phyloP scores from a whole-genome alignment of 177 flowering plant genomes.

The Vitis hybrid region DNA sequence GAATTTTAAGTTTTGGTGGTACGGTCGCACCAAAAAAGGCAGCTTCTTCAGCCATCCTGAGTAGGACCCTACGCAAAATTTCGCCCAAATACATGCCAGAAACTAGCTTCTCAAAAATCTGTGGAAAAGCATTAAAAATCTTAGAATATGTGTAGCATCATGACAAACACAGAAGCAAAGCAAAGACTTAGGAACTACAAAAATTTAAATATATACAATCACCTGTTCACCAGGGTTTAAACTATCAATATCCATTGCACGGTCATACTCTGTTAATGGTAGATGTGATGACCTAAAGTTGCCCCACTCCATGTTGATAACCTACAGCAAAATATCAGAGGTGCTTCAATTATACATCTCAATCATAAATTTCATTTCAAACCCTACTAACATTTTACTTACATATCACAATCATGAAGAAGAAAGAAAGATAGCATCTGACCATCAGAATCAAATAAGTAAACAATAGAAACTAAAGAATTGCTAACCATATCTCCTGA shows the following conservation, averaged over 20 bases:
- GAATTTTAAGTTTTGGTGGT: slow-evolving; percentile 63
- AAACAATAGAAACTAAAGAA: neutral
- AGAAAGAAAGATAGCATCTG: neutral
- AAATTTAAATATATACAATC: neutral
- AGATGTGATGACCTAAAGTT: slow-evolving; percentile 79
- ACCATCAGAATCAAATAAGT: neutral
- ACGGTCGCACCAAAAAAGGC: slow-evolving; percentile 71
- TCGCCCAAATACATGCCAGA: slow-evolving; percentile 96
- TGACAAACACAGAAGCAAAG: too few species aligned
- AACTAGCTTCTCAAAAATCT: slow-evolving; percentile 81
- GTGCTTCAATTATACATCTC: neutral
- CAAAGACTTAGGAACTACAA: neutral
- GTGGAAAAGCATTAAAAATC: slow-evolving; percentile 5
- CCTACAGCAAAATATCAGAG: slow-evolving; percentile 33
- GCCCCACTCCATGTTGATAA: slow-evolving; percentile 95
- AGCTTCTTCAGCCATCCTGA: slow-evolving; percentile 80
- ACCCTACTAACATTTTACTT: too few species aligned
- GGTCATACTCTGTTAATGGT: slow-evolving; percentile 81
- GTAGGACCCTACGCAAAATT: slow-evolving; percentile 68
- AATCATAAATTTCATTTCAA: too few species aligned
- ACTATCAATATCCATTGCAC: slow-evolving; percentile 69
- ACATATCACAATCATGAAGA: too few species aligned
- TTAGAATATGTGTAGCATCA: neutral
- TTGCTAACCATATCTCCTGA: slow-evolving; percentile 44
- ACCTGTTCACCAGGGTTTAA: slow-evolving; percentile 89